These are phyloP conservation scores for Quercus tomentella DNA, from an alignment of 331 rosid genomes.

Conservation along the genomic window DNA sequence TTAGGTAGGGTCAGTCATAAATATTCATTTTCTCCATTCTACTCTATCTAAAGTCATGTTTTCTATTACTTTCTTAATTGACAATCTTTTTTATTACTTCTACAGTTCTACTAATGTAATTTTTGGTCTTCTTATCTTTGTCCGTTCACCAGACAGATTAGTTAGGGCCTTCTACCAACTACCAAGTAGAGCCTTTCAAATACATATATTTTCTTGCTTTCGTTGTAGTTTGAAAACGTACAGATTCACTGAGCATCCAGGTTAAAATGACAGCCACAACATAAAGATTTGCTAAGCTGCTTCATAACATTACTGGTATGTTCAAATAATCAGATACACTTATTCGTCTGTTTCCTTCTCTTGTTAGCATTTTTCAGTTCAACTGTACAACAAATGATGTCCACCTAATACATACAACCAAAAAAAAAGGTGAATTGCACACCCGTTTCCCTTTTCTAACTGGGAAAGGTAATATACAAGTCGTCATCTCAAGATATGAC, in stretches of 20 bases:
- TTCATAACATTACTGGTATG: background rate
- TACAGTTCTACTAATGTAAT: too few species aligned
- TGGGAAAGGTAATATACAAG: slow-evolving; percentile 7
- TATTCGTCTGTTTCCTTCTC: background rate
- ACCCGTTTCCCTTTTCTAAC: background rate
- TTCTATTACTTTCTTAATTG: too few species aligned
- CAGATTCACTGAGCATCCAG: background rate
- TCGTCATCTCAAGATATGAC: background rate
- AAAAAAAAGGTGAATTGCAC: background rate
- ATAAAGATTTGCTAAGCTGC: background rate
- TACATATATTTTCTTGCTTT: background rate
- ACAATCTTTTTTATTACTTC: too few species aligned
- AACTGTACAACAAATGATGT: slow-evolving; percentile 10
- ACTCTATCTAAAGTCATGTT: too few species aligned
- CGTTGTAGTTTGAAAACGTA: background rate
- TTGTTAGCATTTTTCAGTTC: background rate
- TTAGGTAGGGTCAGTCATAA: too few species aligned
- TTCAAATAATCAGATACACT: background rate
- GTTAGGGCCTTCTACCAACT: background rate
- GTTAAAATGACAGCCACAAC: background rate
- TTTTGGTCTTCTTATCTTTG: too few species aligned
- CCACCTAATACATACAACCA: slow-evolving; percentile 14
- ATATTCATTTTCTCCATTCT: too few species aligned
- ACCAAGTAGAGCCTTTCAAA: background rate
- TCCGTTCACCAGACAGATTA: too few species aligned